Evolutionary conservation across 2,329 filamentous ascomycete genomes (phyloP).

Genomic region (Colletotrichum sp.): DNA sequence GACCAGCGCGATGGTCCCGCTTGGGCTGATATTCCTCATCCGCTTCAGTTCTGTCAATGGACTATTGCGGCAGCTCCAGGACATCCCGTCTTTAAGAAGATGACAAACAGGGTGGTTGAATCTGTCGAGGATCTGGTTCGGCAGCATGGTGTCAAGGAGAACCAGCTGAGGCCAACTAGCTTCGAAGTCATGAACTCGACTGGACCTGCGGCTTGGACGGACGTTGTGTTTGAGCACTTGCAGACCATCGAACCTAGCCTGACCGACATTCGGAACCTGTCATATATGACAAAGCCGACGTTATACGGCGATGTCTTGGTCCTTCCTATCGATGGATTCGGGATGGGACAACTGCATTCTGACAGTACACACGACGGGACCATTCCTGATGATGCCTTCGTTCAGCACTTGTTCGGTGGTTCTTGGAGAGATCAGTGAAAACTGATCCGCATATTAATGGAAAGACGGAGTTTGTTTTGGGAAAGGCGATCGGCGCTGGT

Average conservation of each 20-base stretch:
- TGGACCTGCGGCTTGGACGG: conserved; percentile 36
- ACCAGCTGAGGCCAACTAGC: conserved; percentile 24
- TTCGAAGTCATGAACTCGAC: conserved; percentile 36
- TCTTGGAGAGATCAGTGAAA: not conserved
- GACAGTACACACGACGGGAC: conserved; percentile 30
- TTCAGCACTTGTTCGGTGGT: conserved; percentile 28
- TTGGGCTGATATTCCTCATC: conserved; percentile 23
- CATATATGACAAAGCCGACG: conserved; percentile 18
- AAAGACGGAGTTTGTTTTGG: not conserved
- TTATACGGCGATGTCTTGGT: conserved; percentile 26
- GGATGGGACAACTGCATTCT: conserved; percentile 32
- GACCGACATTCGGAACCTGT: not conserved
- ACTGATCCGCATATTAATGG: not conserved
- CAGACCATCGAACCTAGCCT: conserved; percentile 24
- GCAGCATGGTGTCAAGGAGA: not conserved
- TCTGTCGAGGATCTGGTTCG: conserved; percentile 23
- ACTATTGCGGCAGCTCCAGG: conserved; percentile 25
- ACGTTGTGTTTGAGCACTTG: conserved; percentile 32
- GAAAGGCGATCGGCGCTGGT: not conserved
- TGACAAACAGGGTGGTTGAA: conserved; percentile 27
- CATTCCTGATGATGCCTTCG: conserved; percentile 27
- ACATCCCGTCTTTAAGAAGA: conserved; percentile 32
- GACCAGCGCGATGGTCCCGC: conserved; percentile 28
- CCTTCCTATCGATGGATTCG: conserved; percentile 31
- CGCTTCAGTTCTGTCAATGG: conserved; percentile 27